A percentile compares a stretch with the other conserved stretches of the same genome.
These are phyloP conservation scores for Alternaria sp. DNA, from an alignment of 2,329 filamentous ascomycete genomes.

Conservation along the genomic window DNA sequence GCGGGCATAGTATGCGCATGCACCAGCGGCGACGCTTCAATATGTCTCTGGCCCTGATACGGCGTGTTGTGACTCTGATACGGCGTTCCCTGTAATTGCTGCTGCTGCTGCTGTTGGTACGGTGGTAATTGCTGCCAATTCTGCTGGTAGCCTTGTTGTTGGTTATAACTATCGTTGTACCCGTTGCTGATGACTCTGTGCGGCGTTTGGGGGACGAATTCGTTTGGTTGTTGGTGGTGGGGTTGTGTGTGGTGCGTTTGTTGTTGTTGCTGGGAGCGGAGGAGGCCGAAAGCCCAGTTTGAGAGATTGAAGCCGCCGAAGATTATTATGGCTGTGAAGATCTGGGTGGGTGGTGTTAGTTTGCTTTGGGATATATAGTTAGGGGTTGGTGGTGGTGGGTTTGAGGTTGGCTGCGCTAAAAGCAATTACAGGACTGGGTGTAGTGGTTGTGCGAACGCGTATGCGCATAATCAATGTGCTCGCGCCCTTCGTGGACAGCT, in stretches of 20 bases:
- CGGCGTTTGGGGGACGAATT: conserved; percentile 38
- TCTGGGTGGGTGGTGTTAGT: conserved; percentile 37
- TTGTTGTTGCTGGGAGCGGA: conserved; percentile 52
- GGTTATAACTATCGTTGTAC: conserved; percentile 16
- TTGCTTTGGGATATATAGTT: conserved; percentile 1
- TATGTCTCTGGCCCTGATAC: conserved; percentile 17
- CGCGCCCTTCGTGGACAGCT: neutral
- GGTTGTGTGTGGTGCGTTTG: conserved; percentile 17
- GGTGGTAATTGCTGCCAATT: conserved; percentile 16
- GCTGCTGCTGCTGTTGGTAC: conserved; percentile 16
- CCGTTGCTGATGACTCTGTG: conserved; percentile 33
- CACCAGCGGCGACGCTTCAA: conserved; percentile 27
- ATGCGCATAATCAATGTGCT: neutral
- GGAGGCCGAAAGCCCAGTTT: conserved; percentile 66
- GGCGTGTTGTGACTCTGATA: conserved; percentile 19
- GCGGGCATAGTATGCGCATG: conserved; percentile 40
- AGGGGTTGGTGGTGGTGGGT: neutral
- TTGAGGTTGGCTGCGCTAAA: neutral
- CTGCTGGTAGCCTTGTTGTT: conserved; percentile 24
- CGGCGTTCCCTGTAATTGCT: conserved; percentile 15
- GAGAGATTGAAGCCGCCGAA: conserved; percentile 62
- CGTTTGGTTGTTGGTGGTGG: conserved; percentile 20
- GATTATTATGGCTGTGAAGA: conserved; percentile 57
- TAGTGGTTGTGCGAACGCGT: neutral
- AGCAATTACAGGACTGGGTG: neutral